A percentile compares a stretch with the other conserved stretches of the same genome.
Conservation (phyloP, 495 filamentous ascomycete species). For the Aspergillus ostianus region DNA sequence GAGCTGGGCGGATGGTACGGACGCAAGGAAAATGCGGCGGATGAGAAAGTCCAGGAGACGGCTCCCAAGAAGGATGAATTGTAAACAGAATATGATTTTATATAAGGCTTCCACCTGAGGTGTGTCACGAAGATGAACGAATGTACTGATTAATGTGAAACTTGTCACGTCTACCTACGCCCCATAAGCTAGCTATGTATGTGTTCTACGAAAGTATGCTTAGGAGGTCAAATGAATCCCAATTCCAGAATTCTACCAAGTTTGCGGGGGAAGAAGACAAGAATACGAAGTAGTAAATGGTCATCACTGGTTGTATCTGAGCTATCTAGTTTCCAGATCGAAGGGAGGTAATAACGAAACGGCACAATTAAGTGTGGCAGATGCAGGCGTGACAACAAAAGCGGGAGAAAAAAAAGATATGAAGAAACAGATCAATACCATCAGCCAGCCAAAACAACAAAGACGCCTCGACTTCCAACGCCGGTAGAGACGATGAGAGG, state of each 20-base stretch:
- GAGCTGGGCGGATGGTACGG: constrained; percentile 49
- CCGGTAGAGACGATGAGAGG: constrained; percentile 43
- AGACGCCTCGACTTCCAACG: constrained; percentile 50
- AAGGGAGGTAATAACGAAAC: constrained; percentile 20
- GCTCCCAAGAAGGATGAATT: constrained; percentile 40
- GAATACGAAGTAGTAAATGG: constrained; percentile 6
- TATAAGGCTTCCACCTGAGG: constrained; percentile 10
- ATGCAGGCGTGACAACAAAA: constrained; percentile 19
- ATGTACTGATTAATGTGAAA: neutral
- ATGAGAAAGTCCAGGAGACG: constrained; percentile 22
- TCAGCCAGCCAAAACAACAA: constrained; percentile 43
- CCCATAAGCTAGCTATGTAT: too few species aligned
- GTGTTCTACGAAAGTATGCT: neutral
- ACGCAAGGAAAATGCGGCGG: constrained; percentile 24
- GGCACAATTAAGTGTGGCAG: constrained; percentile 21
- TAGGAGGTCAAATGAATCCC: too few species aligned
- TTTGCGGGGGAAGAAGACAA: neutral
- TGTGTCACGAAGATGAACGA: constrained; percentile 11
- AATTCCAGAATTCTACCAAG: too few species aligned
- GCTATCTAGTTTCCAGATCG: constrained; percentile 24
- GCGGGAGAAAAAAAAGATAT: constrained; percentile 30
- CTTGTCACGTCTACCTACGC: neutral
- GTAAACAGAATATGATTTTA: constrained; percentile 21
- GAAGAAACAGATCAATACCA: constrained; percentile 33
- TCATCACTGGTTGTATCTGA: constrained; percentile 27